These are phyloP conservation scores for Wickerhamia fluorescens DNA, from an alignment of 805 yeast species.

Conservation along the genomic window DNA sequence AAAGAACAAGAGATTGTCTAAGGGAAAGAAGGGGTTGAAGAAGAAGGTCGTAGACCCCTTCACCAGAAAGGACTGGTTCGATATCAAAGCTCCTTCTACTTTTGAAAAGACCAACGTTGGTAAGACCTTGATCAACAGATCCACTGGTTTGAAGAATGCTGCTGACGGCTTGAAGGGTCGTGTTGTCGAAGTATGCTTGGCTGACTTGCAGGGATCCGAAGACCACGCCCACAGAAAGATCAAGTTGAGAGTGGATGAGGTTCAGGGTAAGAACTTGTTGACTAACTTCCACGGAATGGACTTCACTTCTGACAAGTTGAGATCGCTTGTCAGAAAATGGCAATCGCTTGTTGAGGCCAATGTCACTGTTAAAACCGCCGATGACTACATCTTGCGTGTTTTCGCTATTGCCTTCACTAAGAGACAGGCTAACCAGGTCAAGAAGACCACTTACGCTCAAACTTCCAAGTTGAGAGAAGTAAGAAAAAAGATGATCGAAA, in stretches of 20 bases:
- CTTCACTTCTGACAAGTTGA: conserved; percentile 95
- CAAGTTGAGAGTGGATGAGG: conserved; percentile 97
- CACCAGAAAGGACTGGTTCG: conserved; percentile 99
- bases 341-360: conserved; percentile 97
- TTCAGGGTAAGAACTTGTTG: conserved; percentile 95
- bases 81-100: conserved; percentile 97
- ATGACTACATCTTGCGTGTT: conserved; percentile 93
- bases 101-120: conserved; percentile 98
- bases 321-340: conserved; percentile 98
- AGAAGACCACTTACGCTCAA: conserved; percentile 97
- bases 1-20: conserved; percentile 82
- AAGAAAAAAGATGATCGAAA: conserved; percentile 94
- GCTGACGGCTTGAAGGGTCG: conserved; percentile 98
- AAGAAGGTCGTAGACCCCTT: conserved; percentile 99
- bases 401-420: conserved; percentile 98
- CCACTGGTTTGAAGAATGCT: conserved; percentile 97
- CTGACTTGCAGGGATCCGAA: conserved; percentile 98
- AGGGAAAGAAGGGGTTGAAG: conserved; percentile 96
- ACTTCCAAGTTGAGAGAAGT: conserved; percentile 94
- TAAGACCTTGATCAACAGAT: conserved; percentile 96
- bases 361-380: conserved; percentile 96
- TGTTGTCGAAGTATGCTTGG: conserved; percentile 90
- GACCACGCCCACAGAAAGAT: conserved; percentile 97
- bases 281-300: conserved; percentile 99
- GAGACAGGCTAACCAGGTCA: conserved; percentile 94